These are phyloP conservation scores for Komagataella phaffii DNA, from an alignment of 805 yeast genomes.

Conservation along the genomic window DNA sequence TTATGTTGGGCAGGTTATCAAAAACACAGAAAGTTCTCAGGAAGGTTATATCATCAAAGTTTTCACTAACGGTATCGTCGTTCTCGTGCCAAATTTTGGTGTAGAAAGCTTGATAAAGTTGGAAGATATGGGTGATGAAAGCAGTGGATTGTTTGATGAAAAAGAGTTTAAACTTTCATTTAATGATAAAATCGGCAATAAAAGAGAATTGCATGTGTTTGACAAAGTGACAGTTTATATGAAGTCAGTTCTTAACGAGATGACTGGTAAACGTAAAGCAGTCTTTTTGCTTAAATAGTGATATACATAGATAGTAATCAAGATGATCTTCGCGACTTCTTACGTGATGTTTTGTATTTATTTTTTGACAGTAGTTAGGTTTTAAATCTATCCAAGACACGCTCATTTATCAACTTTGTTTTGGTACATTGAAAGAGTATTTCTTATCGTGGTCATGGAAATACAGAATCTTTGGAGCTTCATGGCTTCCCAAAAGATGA, in stretches of 20 bases:
- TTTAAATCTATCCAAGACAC: not conserved
- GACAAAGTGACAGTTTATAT: conserved; percentile 80
- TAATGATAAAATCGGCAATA: conserved; percentile 22
- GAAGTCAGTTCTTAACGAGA: conserved; percentile 68
- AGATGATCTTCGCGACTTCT: not conserved
- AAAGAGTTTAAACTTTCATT: conserved; percentile 60
- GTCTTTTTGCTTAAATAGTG: conserved; percentile 45
- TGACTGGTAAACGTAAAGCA: conserved; percentile 88
- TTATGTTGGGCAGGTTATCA: conserved; percentile 96
- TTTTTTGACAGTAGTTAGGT: not conserved
- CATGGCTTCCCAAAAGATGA: conserved; percentile 2
- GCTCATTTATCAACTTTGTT: not conserved
- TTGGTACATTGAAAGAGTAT: not conserved
- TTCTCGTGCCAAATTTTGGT: conserved; percentile 90
- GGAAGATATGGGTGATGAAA: conserved; percentile 57
- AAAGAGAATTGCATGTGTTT: conserved; percentile 44
- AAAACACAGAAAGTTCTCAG: conserved; percentile 63
- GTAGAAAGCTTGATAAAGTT: conserved; percentile 85
- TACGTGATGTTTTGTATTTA: not conserved
- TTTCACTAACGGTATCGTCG: conserved; percentile 89
- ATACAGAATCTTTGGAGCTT: conserved; percentile 4
- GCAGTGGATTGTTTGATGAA: conserved; percentile 60
- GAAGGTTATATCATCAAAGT: conserved; percentile 89
- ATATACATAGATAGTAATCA: not conserved
- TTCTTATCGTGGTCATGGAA: not conserved